These are phyloP conservation scores for Trichoderma atroviride DNA, from an alignment of 2,329 filamentous ascomycete genomes.

Conservation along the genomic window DNA sequence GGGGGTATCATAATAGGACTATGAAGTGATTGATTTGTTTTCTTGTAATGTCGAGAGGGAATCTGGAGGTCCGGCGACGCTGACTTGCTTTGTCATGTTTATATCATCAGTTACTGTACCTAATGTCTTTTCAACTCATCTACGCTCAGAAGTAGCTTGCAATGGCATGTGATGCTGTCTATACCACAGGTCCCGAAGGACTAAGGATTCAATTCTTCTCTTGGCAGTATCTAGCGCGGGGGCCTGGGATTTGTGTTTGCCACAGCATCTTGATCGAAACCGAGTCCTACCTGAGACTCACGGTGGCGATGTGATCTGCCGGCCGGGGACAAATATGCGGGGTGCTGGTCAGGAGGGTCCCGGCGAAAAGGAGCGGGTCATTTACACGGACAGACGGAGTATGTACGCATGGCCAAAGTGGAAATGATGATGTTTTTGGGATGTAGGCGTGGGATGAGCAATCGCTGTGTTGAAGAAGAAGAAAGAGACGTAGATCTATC, in stretches of 20 bases:
- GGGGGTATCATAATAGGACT: neutral
- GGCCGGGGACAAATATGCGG: constrained; percentile 6
- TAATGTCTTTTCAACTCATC: constrained; percentile 15
- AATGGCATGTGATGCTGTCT: neutral
- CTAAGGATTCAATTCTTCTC: no score
- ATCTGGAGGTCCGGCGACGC: neutral
- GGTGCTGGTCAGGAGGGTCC: constrained; percentile 15
- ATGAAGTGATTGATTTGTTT: neutral
- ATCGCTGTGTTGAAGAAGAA: neutral
- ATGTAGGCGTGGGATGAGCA: neutral
- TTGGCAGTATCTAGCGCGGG: neutral
- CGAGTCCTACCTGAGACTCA: neutral
- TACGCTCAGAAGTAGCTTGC: neutral
- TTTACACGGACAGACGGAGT: neutral
- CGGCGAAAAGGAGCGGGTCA: constrained; percentile 8
- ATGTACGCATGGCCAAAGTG: neutral
- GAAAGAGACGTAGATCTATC: neutral
- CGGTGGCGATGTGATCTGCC: neutral
- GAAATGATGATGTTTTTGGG: neutral
- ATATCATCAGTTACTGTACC: constrained; percentile 3
- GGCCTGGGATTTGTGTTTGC: neutral
- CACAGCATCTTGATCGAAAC: neutral
- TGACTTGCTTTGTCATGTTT: neutral
- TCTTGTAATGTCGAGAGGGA: constrained; percentile 1
- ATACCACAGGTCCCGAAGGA: neutral